Evolutionary conservation across 805 yeast genomes (phyloP).

Genomic region (Jamesozyma gamospora): DNA sequence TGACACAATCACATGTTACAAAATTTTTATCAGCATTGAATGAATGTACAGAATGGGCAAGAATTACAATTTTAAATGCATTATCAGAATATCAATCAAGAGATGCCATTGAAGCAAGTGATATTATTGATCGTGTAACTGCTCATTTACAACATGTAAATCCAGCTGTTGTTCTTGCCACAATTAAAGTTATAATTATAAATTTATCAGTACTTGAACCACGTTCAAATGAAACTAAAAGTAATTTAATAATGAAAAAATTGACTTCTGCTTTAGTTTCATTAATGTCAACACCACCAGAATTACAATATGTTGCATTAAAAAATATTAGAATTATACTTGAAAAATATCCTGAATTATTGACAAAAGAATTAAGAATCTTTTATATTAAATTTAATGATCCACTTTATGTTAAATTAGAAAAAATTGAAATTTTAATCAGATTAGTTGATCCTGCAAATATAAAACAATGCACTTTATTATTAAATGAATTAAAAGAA

Average conservation of each 20-base stretch:
- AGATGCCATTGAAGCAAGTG: slow-evolving; percentile 58
- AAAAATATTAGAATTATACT: slow-evolving; percentile 83
- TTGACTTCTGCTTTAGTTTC: slow-evolving; percentile 82
- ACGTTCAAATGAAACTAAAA: slow-evolving; percentile 7
- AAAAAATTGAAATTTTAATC: slow-evolving; percentile 65
- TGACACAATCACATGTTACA: slow-evolving; percentile 34
- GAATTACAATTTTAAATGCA: slow-evolving; percentile 79
- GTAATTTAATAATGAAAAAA: slow-evolving; percentile 44
- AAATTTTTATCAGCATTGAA: slow-evolving; percentile 75
- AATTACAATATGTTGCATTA: slow-evolving; percentile 87
- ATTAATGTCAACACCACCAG: slow-evolving; percentile 79
- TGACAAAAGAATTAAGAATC: slow-evolving; percentile 72
- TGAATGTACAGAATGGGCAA: slow-evolving; percentile 99
- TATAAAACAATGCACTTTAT: slow-evolving; percentile 40
- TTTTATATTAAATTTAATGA: slow-evolving; percentile 84
- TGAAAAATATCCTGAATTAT: slow-evolving; percentile 75
- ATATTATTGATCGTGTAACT: slow-evolving; percentile 77
- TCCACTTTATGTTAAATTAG: slow-evolving; percentile 68
- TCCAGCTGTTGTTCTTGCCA: slow-evolving; percentile 83
- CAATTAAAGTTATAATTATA: slow-evolving; percentile 69
- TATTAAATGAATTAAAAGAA: slow-evolving; percentile 64
- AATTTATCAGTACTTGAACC: slow-evolving; percentile 44
- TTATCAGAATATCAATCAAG: slow-evolving; percentile 58
- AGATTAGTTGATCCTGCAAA: slow-evolving; percentile 49
- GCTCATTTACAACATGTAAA: slow-evolving; percentile 97